Evolutionary conservation across 148 eudicot species (phyloP), one percentile per base, ranked within the genome.

Genomic region (Persicaria tinctoria): DNA sequence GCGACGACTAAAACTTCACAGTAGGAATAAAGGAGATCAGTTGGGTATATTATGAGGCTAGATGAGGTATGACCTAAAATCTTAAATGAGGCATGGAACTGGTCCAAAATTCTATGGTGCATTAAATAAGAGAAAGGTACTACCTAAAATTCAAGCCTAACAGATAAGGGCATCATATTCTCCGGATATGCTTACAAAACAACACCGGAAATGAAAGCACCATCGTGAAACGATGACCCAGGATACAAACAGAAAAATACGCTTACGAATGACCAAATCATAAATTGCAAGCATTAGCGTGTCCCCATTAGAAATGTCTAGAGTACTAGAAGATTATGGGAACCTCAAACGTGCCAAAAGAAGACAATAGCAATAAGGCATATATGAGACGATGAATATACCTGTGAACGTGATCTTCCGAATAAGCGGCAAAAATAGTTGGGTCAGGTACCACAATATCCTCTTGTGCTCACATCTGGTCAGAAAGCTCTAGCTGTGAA

Each of bases 51-150:
- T 32, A 32, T 32, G 41, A 32, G 41, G 41, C 41, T 32, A 32
- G 41, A 32, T 32, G 41, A 32, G 41, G 41, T 32, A 32, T 32
- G 41, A 32, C 41, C 41, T 32, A 32, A 32, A 32, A 32, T 32
- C 41, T 38, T 4, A 66, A 41, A 66, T 66, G 70, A 66, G 13
- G 18, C 18, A 63, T 41, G 70, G 18, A 66, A 13, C 1, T 66
- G 70, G 70, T 41, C 48, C 47, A 66, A 66, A 41, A 5, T 4
- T 41, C 12, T n/a, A 66, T 66, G 70, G 48, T 44, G 48, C 70
- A 66, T 66, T 66, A 66, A 41, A 66, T 66, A 66, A 14, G 70
- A 13, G 70, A 41, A 41, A 66, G 32, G 48, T 14, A 66, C 48
- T 47, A 14, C 47, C 38, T 13, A 66, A 4, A 32, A 41, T 66